phyloP scores from a whole-genome alignment of 306 rosid species.

The Malus fusca region DNA sequence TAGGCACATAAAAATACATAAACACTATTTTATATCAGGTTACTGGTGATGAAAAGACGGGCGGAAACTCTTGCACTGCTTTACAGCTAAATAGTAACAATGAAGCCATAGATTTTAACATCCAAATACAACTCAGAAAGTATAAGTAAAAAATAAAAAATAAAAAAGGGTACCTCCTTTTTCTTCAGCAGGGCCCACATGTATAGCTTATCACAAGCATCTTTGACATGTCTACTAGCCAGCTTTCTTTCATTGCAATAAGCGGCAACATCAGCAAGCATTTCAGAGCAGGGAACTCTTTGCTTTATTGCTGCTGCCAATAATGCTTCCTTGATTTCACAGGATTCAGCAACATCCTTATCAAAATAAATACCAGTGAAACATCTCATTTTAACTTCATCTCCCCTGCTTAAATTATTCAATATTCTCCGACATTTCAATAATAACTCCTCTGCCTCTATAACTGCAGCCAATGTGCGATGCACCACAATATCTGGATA shows the following conservation, averaged over 20 bases:
- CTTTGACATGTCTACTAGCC: conserved; percentile 65
- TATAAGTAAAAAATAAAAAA: neutral
- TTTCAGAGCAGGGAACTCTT: conserved; percentile 43
- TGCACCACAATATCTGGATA: conserved; percentile 95
- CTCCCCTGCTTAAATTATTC: conserved; percentile 23
- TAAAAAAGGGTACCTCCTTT: conserved; percentile 42
- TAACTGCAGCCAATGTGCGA: conserved; percentile 61
- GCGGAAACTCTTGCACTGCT: neutral
- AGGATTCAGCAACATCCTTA: conserved; percentile 61
- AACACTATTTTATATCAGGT: neutral
- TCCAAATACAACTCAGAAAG: neutral
- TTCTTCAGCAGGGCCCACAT: conserved; percentile 70
- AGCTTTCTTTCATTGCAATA: conserved; percentile 71
- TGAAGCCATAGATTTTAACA: neutral
- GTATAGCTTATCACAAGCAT: conserved; percentile 74
- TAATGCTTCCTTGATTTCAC: conserved; percentile 54
- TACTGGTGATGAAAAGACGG: neutral
- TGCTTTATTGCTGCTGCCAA: conserved; percentile 61
- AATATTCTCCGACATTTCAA: conserved; percentile 32
- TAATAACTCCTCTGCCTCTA: conserved; percentile 78
- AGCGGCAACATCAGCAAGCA: conserved; percentile 52
- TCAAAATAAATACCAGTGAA: conserved; percentile 66
- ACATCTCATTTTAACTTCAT: conserved; percentile 31
- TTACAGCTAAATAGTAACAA: neutral
- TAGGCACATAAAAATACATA: neutral